These are phyloP conservation scores for Diospyros kaki DNA, from an alignment of 148 eudicot genomes.

Conservation along the genomic window DNA sequence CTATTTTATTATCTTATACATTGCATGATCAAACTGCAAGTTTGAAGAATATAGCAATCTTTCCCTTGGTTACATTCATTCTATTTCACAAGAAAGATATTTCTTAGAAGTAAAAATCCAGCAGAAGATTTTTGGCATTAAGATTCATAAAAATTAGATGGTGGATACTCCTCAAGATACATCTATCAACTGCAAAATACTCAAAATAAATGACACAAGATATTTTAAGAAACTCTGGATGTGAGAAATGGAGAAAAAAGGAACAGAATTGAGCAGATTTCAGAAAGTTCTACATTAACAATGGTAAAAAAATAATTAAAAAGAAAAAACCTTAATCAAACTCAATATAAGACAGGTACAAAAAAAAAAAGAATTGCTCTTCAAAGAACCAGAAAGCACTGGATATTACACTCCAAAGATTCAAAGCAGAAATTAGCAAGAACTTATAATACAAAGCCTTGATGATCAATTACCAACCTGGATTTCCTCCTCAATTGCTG, in stretches of 20 bases:
- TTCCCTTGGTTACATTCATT: neutral
- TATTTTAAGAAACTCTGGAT: neutral
- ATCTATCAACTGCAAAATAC: neutral
- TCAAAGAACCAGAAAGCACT: neutral
- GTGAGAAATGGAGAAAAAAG: neutral
- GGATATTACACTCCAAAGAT: neutral
- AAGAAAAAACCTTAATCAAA: neutral
- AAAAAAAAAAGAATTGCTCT: neutral
- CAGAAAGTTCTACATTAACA: neutral
- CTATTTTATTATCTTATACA: no score
- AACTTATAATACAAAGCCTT: neutral
- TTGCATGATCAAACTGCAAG: neutral
- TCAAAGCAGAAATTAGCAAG: neutral
- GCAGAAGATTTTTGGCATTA: neutral
- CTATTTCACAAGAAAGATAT: neutral
- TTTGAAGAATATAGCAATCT: neutral
- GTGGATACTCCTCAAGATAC: neutral
- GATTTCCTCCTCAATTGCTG: conserved; percentile 39
- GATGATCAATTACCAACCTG: conserved; percentile 39
- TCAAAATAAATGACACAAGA: neutral
- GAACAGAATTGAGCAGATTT: neutral
- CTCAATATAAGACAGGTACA: neutral
- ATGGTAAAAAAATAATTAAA: neutral
- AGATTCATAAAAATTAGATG: neutral
- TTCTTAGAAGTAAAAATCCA: neutral